A percentile compares a stretch with the other conserved stretches of the same genome.
These are phyloP conservation scores for Fusarium continuum DNA, from an alignment of 2,329 filamentous ascomycete species.

Conservation along the genomic window DNA sequence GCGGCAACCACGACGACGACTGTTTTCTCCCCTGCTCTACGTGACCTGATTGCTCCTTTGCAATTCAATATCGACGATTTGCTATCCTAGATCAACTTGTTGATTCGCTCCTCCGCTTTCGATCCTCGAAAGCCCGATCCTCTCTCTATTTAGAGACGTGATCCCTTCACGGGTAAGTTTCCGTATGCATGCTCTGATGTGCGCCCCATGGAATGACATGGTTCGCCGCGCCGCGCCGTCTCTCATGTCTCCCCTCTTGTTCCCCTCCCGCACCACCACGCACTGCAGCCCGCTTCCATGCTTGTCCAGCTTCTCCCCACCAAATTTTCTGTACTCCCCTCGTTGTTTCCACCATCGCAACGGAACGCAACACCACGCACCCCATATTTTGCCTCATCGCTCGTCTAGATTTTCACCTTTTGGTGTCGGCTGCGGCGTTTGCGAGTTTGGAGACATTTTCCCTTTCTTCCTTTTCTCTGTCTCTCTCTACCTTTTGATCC, in stretches of 20 bases:
- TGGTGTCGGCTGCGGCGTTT: conserved; percentile 26
- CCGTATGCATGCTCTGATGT: conserved; percentile 10
- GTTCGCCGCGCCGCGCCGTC: conserved; percentile 21
- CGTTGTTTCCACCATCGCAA: conserved; percentile 27
- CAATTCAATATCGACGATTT: conserved; percentile 28
- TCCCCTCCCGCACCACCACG: conserved; percentile 26
- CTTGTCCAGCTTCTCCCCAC: conserved; percentile 31
- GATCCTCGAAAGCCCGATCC: conserved; percentile 29
- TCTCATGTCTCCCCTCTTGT: conserved; percentile 29
- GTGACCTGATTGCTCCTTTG: conserved; percentile 34
- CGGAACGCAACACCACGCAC: conserved; percentile 16
- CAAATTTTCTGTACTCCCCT: conserved; percentile 31
- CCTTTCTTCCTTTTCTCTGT: conserved; percentile 4
- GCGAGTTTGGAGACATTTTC: conserved; percentile 23
- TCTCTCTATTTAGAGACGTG: conserved; percentile 46
- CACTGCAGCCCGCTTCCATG: conserved; percentile 18
- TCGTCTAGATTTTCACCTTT: conserved; percentile 19
- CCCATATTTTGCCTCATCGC: conserved; percentile 25
- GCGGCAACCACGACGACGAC: conserved; percentile 48
- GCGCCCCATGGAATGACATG: conserved; percentile 26
- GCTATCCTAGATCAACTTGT: conserved; percentile 14
- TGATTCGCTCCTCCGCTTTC: conserved; percentile 21
- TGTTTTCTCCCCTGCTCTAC: conserved; percentile 29
- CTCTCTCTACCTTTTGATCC: neutral
- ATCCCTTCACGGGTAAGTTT: conserved; percentile 54